Conservation (phyloP, 78 protist genomes). For the Dictyostelium capitatum region DNA sequence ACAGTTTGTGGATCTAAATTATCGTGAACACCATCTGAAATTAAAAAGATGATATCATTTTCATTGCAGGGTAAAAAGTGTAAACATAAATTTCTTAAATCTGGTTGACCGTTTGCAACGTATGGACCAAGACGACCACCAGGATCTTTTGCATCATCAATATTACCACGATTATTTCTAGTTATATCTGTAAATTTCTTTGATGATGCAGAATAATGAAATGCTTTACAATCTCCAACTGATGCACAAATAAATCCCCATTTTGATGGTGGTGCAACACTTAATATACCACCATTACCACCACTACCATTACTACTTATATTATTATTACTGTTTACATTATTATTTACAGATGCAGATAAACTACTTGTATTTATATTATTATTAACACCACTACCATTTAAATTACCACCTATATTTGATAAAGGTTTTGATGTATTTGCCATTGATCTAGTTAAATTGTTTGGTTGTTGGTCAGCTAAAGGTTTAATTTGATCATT, state of each 20-base stretch:
- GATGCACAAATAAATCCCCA: conserved; percentile 82
- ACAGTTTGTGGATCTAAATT: conserved; percentile 86
- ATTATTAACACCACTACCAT: not conserved
- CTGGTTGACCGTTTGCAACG: conserved; percentile 85
- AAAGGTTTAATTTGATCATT: not conserved
- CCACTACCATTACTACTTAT: too few species aligned
- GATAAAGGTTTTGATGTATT: not conserved
- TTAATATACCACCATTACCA: too few species aligned
- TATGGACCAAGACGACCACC: conserved; percentile 88
- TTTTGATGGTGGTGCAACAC: conserved; percentile 45
- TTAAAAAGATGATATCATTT: conserved; percentile 72
- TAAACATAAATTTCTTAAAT: conserved; percentile 80
- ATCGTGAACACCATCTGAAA: conserved; percentile 86
- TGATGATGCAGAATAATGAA: conserved; percentile 42
- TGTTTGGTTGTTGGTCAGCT: not conserved
- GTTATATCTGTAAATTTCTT: conserved; percentile 81
- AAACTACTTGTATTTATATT: not conserved
- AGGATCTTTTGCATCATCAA: conserved; percentile 80
- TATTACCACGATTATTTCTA: conserved; percentile 80
- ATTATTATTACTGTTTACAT: not conserved
- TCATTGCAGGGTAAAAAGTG: conserved; percentile 65
- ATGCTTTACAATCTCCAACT: conserved; percentile 85
- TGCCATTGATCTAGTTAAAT: not conserved
- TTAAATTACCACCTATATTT: not conserved
- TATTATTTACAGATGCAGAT: not conserved